Evolutionary conservation across 2,329 filamentous ascomycete genomes (phyloP).

Genomic region (Sporothrix luriei): DNA sequence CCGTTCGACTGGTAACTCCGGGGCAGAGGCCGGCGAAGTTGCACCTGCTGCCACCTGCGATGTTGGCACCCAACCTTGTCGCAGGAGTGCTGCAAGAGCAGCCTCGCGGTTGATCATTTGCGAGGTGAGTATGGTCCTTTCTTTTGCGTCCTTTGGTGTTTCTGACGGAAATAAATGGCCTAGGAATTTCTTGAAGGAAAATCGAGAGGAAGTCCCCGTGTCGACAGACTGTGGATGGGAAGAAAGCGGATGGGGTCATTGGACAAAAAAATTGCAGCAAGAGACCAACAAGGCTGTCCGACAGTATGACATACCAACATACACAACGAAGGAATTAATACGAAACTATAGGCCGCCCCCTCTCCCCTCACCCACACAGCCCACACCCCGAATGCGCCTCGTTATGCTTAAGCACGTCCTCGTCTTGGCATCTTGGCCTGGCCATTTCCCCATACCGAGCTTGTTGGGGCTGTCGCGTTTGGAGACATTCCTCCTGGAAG

Average conservation of each 20-base stretch:
- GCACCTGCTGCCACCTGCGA: neutral
- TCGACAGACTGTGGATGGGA: too few relatives aligned
- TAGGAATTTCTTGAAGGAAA: too few relatives aligned
- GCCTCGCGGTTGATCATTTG: conserved; percentile 23
- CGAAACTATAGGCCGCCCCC: too few relatives aligned
- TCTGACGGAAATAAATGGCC: too few relatives aligned
- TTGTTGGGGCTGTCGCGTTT: neutral
- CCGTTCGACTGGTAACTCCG: neutral
- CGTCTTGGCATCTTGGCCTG: neutral
- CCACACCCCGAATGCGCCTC: too few relatives aligned
- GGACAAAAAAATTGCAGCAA: too few relatives aligned
- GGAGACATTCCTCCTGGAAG: neutral
- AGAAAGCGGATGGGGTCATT: too few relatives aligned
- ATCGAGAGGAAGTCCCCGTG: too few relatives aligned
- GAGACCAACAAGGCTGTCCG: neutral
- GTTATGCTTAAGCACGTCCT: too few relatives aligned
- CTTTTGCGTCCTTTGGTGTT: too few relatives aligned
- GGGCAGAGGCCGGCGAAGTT: neutral
- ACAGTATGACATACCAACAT: too few relatives aligned
- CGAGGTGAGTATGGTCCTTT: neutral
- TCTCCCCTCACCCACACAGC: too few relatives aligned
- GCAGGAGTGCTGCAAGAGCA: conserved; percentile 20
- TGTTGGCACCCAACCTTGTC: conserved; percentile 18
- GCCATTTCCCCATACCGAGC: neutral
- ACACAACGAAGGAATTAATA: neutral